These are phyloP conservation scores for Fragosphaeria purpurea DNA, from an alignment of 2,329 filamentous ascomycete genomes.

Conservation along the genomic window DNA sequence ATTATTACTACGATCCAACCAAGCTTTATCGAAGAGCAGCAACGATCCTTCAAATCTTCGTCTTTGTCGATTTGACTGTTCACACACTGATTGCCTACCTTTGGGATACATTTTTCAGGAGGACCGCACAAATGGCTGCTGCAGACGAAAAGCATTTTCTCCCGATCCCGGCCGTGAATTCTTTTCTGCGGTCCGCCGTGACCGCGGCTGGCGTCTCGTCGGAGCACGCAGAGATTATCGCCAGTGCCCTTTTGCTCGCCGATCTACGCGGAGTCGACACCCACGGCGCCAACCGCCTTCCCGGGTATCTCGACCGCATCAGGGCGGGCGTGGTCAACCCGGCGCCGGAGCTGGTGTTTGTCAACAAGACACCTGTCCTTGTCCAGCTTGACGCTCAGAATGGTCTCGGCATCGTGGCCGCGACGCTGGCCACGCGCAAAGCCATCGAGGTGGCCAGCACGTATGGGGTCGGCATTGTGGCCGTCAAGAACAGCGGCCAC, in stretches of 20 bases:
- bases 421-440: slow-evolving; percentile 14
- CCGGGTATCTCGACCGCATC: slow-evolving; percentile 17
- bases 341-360: slow-evolving; percentile 10
- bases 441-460: slow-evolving; percentile 14
- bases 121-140: too few species aligned
- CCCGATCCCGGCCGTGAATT: too few species aligned
- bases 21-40: too few species aligned
- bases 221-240: slow-evolving; percentile 11
- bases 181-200: too few species aligned
- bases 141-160: too few species aligned
- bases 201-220: background rate
- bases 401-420: slow-evolving; percentile 21
- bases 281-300: slow-evolving; percentile 17
- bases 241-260: slow-evolving; percentile 15
- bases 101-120: too few species aligned
- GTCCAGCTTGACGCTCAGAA: slow-evolving; percentile 20
- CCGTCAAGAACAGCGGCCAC: slow-evolving; percentile 16
- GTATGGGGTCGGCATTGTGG: slow-evolving; percentile 18
- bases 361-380: slow-evolving; percentile 17
- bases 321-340: slow-evolving; percentile 15
- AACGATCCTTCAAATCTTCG: too few species aligned
- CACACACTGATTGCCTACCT: too few species aligned
- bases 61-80: too few species aligned
- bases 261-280: slow-evolving; percentile 20
- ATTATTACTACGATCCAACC: too few species aligned